Conservation (phyloP, 768 basidiomycete species). For the Suillus variegatus region DNA sequence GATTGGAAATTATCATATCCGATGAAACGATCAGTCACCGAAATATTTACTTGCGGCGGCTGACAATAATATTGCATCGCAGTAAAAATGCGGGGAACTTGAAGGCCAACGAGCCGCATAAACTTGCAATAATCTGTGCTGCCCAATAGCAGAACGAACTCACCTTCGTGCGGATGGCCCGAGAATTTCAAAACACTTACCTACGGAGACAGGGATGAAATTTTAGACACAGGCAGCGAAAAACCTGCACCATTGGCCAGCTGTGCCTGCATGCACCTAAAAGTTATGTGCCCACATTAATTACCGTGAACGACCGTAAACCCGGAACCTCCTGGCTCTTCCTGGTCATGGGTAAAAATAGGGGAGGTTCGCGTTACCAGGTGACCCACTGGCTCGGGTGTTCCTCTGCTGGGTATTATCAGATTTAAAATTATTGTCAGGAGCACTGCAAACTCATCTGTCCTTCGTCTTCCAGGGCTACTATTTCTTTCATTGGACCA, state of each 20-base stretch:
- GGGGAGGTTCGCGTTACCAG: neutral
- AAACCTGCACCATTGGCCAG: neutral
- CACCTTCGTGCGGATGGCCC: neutral
- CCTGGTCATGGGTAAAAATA: slow-evolving; percentile 2
- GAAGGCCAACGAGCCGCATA: neutral
- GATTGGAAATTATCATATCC: neutral
- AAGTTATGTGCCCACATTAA: neutral
- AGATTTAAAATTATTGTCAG: no score
- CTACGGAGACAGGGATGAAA: neutral
- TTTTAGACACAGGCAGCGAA: neutral
- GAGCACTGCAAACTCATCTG: no score
- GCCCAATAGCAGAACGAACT: slow-evolving; percentile 1
- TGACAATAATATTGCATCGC: neutral
- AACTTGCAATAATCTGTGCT: neutral
- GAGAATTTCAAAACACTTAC: neutral
- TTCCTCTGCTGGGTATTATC: no score
- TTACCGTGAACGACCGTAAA: neutral
- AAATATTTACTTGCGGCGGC: neutral
- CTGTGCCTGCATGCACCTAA: neutral
- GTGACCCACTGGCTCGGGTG: neutral
- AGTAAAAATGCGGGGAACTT: slow-evolving; percentile 1
- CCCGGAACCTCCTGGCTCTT: neutral
- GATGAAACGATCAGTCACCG: neutral
- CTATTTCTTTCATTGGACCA: neutral
- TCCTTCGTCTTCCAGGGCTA: neutral